Evolutionary conservation across 129 eudicot genomes (phyloP), one percentile per base, ranked within the genome.

Genomic region (carrot (Daucus carota)): DNA sequence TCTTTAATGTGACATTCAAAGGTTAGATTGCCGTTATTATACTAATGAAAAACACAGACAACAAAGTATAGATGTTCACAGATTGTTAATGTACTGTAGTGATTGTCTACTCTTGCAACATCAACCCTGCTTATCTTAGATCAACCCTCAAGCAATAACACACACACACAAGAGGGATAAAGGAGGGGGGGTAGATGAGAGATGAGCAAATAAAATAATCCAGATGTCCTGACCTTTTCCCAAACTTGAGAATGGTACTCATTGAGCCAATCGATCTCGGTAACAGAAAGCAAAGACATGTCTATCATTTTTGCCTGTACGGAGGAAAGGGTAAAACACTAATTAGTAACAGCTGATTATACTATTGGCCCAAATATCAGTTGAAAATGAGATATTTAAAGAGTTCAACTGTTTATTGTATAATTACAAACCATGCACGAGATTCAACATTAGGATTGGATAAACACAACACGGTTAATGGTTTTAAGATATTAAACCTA

Each of bases 241-340:
- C 98, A 94, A 73, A 91, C 97, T 84, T 94, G 92, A 72, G 86
- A 79, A 79, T 94, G 99, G 78, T 94, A 94, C 74, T 86, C 86
- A 82, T 94, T 89, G 48, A 94, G 90, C 99, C 99, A 94, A 72
- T 87, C 85, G 65, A 91, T 42, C 87, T 94, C 99, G 47, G 88
- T 79, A 46, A 79, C 75, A 33, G 96, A 87, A 59, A 94, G 85
- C 79, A 94, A 78, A 42, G 84, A 78, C 31, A 89, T 68, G 78
- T 91, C 97, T 17, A 91, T 74, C 89, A 94, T 71, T 72, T 94
- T 94, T 28, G 89, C 70, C 99, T 94, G 83, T 38, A 83, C 29
- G 34, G 73, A 62, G 57, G 45, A 20, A 74, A 31, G 73, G 44
- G 47, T 20, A 18, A 70, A 70, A 40, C 14, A 40, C 73, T 70